phyloP scores from a whole-genome alignment of 2,329 filamentous ascomycete species.

The Neonectria hederae region DNA sequence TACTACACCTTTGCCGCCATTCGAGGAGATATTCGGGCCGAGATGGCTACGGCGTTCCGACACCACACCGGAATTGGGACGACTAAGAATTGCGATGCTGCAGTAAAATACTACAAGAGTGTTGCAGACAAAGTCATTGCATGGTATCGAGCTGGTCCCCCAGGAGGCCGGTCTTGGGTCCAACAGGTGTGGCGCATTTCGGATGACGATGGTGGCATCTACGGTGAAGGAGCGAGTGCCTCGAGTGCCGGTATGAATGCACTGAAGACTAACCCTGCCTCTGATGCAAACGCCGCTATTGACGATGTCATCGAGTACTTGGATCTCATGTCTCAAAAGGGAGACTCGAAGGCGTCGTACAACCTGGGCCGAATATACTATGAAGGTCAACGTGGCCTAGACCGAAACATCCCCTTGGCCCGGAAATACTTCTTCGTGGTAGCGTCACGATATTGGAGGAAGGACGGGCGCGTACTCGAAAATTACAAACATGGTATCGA shows the following conservation, averaged over 20 bases:
- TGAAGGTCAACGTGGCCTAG: conserved; percentile 81
- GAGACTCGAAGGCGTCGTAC: conserved; percentile 87
- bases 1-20: conserved; percentile 96
- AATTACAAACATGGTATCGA: conserved; percentile 77
- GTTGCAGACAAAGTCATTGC: conserved; percentile 92
- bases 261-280: conserved; percentile 74
- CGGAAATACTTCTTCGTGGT: conserved; percentile 85
- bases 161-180: conserved; percentile 82
- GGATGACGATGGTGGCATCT: conserved; percentile 90
- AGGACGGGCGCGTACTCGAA: conserved; percentile 77
- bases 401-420: conserved; percentile 76
- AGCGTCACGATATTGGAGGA: conserved; percentile 81
- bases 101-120: conserved; percentile 87
- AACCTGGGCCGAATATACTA: conserved; percentile 88
- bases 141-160: conserved; percentile 89
- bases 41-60: conserved; percentile 93
- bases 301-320: conserved; percentile 96
- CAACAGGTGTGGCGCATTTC: conserved; percentile 85
- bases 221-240: conserved; percentile 93
- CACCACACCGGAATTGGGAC: conserved; percentile 87
- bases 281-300: conserved; percentile 84
- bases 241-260: conserved; percentile 88
- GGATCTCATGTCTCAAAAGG: conserved; percentile 88
- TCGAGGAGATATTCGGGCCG: conserved; percentile 81
- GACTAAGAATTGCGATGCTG: conserved; percentile 84